Conservation (phyloP, 192 early-diverging fungal genomes). For the Coemansia reversa region DNA sequence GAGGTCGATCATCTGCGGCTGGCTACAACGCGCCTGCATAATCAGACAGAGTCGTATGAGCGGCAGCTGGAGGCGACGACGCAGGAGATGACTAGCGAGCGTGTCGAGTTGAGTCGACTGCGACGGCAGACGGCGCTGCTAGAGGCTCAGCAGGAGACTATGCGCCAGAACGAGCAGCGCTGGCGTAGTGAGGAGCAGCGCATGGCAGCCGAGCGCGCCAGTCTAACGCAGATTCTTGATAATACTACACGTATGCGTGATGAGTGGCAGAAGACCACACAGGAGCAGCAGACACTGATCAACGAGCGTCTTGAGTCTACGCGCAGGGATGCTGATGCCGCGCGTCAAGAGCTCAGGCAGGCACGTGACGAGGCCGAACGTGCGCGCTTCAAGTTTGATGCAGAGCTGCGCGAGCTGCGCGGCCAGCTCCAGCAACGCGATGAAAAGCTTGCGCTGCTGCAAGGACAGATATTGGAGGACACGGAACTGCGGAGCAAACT, state of each 20-base stretch:
- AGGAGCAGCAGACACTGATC: slow-evolving; percentile 23
- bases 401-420: slow-evolving; percentile 37
- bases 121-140: slow-evolving; percentile 55
- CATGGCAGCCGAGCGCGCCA: slow-evolving; percentile 39
- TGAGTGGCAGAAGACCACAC: slow-evolving; percentile 39
- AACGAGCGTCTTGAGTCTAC: slow-evolving; percentile 30
- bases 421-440: slow-evolving; percentile 41
- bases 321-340: slow-evolving; percentile 22
- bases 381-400: slow-evolving; percentile 28
- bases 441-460: slow-evolving; percentile 17
- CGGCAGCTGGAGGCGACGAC: slow-evolving; percentile 59
- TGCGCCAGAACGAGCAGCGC: slow-evolving; percentile 39
- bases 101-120: slow-evolving; percentile 53
- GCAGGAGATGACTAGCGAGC: slow-evolving; percentile 53
- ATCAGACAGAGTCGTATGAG: slow-evolving; percentile 59
- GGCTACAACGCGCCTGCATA: slow-evolving; percentile 56
- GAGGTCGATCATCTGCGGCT: slow-evolving; percentile 66
- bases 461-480: slow-evolving; percentile 16
- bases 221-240: slow-evolving; percentile 49
- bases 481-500: slow-evolving; percentile 54
- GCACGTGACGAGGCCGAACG: slow-evolving; percentile 34
- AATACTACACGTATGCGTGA: slow-evolving; percentile 53
- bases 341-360: slow-evolving; percentile 26
- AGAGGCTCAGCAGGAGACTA: slow-evolving; percentile 53
- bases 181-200: slow-evolving; percentile 45